Conservation (phyloP, 1,284 basidiomycete species). For the Cutaneotrichosporon sp. region DNA sequence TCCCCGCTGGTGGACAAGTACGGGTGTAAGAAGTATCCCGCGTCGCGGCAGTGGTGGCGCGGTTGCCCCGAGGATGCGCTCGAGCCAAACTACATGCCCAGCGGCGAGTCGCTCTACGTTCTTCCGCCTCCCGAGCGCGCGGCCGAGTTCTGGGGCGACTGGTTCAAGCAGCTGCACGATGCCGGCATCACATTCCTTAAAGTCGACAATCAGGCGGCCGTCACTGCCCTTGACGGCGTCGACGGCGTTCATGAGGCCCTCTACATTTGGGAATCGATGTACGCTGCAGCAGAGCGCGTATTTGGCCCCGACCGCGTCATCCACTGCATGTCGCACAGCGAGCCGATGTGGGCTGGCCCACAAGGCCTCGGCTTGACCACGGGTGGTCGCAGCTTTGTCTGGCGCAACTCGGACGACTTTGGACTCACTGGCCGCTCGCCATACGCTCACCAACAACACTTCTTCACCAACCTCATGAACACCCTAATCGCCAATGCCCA, state of each 20-base stretch:
- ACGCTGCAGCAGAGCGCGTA: slow-evolving; percentile 25
- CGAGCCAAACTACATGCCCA: slow-evolving; percentile 13
- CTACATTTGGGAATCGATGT: slow-evolving; percentile 30
- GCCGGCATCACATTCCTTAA: slow-evolving; percentile 42
- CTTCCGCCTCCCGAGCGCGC: slow-evolving; percentile 35
- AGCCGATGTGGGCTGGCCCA: slow-evolving; percentile 34
- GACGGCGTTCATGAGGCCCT: slow-evolving; percentile 17
- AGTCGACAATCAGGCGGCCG: slow-evolving; percentile 38
- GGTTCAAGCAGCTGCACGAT: slow-evolving; percentile 29
- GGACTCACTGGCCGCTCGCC: slow-evolving; percentile 23
- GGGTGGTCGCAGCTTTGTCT: slow-evolving; percentile 10
- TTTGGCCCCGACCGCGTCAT: slow-evolving; percentile 34
- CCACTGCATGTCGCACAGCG: slow-evolving; percentile 43
- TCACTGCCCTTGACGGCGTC: slow-evolving; percentile 20
- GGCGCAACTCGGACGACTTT: slow-evolving; percentile 41
- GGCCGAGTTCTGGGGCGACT: slow-evolving; percentile 39
- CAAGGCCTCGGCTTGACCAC: slow-evolving; percentile 18
- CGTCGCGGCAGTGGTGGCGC: slow-evolving; percentile 15
- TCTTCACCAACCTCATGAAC: slow-evolving; percentile 34
- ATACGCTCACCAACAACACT: slow-evolving; percentile 31
- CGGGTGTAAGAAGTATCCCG: slow-evolving; percentile 25
- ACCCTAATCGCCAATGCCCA: slow-evolving; percentile 35
- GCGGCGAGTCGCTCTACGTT: slow-evolving; percentile 17
- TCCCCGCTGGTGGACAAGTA: slow-evolving; percentile 32
- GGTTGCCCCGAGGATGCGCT: slow-evolving; percentile 16